Percentiles rank a stretch among this genome's conserved stretches.
Evolutionary conservation across 192 early-diverging fungal genomes (phyloP).

Genomic region (Hyaloraphidium curvatum): DNA sequence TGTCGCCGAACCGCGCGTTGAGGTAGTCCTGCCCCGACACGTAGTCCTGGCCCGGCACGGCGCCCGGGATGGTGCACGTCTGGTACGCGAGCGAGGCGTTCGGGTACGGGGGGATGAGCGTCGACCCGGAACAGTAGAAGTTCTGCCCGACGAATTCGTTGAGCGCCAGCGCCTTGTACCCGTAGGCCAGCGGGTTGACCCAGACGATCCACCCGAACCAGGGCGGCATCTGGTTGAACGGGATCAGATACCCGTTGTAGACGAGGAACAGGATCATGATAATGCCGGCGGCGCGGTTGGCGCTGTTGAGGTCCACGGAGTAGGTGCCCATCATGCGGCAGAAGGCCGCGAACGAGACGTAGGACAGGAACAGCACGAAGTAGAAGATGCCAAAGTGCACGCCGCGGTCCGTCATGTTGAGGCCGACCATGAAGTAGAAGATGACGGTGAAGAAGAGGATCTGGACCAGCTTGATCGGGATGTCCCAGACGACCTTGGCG

Average conservation of each 20-base stretch:
- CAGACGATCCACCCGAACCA: slow-evolving; percentile 41
- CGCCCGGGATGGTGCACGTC: slow-evolving; percentile 46
- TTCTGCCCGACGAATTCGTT: slow-evolving; percentile 36
- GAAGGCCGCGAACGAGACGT: slow-evolving; percentile 32
- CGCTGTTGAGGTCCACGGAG: slow-evolving; percentile 25
- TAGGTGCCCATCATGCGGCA: slow-evolving; percentile 36
- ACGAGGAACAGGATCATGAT: slow-evolving; percentile 27
- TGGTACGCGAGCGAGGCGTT: slow-evolving; percentile 23
- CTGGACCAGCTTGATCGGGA: neutral
- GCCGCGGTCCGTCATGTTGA: too few relatives aligned
- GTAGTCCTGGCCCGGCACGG: slow-evolving; percentile 23
- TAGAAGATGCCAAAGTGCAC: too few relatives aligned
- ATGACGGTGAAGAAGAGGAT: neutral
- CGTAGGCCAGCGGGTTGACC: slow-evolving; percentile 41
- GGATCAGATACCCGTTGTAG: slow-evolving; percentile 43
- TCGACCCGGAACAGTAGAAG: neutral
- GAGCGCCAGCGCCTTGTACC: slow-evolving; percentile 31
- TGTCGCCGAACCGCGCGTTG: slow-evolving; percentile 27
- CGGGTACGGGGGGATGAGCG: slow-evolving; percentile 27
- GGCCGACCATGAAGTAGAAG: slow-evolving; percentile 1
- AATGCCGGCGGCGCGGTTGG: slow-evolving; percentile 28
- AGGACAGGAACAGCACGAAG: slow-evolving; percentile 30
- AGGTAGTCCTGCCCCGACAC: slow-evolving; percentile 45
- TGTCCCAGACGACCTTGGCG: neutral
- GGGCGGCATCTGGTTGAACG: slow-evolving; percentile 32